Conservation (phyloP, 208 protist genomes). For the Acanthamoeba polyphaga region DNA sequence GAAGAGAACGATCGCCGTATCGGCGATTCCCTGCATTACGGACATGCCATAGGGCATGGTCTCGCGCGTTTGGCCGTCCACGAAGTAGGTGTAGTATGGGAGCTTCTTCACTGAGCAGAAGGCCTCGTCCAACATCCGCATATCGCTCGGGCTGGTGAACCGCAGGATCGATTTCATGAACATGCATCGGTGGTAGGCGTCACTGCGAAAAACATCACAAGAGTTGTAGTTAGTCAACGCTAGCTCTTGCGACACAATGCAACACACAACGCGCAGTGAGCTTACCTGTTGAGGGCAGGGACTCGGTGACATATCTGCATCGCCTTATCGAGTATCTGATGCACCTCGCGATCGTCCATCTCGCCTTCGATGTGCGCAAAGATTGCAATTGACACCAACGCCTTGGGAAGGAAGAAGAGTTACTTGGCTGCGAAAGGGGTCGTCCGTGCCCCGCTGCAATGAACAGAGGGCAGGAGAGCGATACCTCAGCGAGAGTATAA, state of each 20-base stretch:
- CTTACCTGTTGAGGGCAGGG: constrained; percentile 16
- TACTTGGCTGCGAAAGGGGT: not conserved
- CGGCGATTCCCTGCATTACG: constrained; percentile 45
- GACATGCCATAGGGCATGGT: constrained; percentile 43
- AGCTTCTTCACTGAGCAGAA: constrained; percentile 56
- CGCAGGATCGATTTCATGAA: constrained; percentile 63
- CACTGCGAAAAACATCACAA: not conserved
- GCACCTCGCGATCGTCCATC: not conserved
- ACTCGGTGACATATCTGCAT: constrained; percentile 47
- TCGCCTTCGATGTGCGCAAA: constrained; percentile 55
- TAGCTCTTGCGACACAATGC: not conserved
- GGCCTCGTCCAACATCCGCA: constrained; percentile 13
- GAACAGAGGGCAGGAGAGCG: not conserved
- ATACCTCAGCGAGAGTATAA: constrained; percentile 45
- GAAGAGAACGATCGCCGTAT: constrained; percentile 64
- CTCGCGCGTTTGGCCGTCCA: not conserved
- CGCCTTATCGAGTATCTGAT: constrained; percentile 4
- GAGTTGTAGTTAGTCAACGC: not conserved
- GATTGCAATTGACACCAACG: constrained; percentile 61
- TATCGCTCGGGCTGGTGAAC: not conserved
- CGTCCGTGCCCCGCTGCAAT: not conserved
- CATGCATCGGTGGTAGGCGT: constrained; percentile 72
- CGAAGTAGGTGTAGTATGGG: constrained; percentile 72
- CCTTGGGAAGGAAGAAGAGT: not conserved
- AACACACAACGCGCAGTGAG: not conserved